Evolutionary conservation across 768 basidiomycete species (phyloP).

Genomic region (Terana coerulea): DNA sequence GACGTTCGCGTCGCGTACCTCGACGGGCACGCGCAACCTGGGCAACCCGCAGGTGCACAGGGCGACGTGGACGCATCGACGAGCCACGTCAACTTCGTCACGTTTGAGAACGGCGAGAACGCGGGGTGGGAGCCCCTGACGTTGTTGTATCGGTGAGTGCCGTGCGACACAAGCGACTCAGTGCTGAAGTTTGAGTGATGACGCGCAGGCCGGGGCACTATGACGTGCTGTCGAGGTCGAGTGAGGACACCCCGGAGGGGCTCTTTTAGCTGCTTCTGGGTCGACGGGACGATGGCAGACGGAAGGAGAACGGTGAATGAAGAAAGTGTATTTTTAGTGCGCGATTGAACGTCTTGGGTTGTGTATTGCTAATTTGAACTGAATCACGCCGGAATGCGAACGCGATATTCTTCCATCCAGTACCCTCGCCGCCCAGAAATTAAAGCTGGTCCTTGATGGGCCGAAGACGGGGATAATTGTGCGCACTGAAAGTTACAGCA

Average conservation of each 20-base stretch:
- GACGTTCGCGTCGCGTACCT: constrained; percentile 78
- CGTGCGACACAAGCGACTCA: not conserved
- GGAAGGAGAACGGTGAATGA: too few relatives aligned
- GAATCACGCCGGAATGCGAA: too few relatives aligned
- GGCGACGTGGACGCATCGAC: constrained; percentile 26
- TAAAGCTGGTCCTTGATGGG: too few relatives aligned
- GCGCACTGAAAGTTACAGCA: too few relatives aligned
- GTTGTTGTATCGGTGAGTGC: constrained; percentile 69
- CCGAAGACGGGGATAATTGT: too few relatives aligned
- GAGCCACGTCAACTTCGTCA: constrained; percentile 62
- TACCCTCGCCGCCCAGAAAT: too few relatives aligned
- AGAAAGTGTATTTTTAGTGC: too few relatives aligned
- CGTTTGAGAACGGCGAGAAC: constrained; percentile 49
- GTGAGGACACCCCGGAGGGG: constrained; percentile 18
- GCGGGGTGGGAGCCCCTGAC: constrained; percentile 43
- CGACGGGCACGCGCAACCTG: constrained; percentile 47
- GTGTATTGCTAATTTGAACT: too few relatives aligned
- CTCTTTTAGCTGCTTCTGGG: not conserved
- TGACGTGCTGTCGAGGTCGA: constrained; percentile 55
- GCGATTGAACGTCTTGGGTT: too few relatives aligned
- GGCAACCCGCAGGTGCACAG: not conserved
- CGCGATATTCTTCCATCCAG: too few relatives aligned
- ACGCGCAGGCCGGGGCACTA: constrained; percentile 77
- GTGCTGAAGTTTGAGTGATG: constrained; percentile 3
- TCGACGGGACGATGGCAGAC: too few relatives aligned